Evolutionary conservation across 345 rosid genomes (phyloP), one percentile per base, ranked within the genome.

Genomic region (Boechera stricta): DNA sequence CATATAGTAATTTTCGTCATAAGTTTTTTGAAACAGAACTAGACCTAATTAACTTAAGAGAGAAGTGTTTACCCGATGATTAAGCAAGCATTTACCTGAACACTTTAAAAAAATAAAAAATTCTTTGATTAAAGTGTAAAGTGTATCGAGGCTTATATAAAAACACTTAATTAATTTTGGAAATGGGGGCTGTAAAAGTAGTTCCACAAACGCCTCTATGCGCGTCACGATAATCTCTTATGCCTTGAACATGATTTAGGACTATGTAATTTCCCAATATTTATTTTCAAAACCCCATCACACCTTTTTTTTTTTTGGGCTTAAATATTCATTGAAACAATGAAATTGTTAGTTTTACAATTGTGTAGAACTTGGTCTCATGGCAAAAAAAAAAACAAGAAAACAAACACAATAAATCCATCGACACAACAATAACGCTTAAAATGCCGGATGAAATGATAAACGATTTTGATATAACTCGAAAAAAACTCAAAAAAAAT

Each of bases 201-300:
- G 51, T 45, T 81, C 62, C 42, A 73, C 81, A 77, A 55, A 31
- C 24, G 49, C 58, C 77, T 78, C 26, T 78, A 71, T 77, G 81
- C 81, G 80, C 74, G 68, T 18, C 82, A 75, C 82, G 83, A 79
- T 71, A 76, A 75, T 42, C 79, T 26, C 80, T 72, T 71, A 82
- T 86, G 77, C 86, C 81, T 78, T 84, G 86, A 80, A 84, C 84
- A 57, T 75, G 79, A 67, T 62, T 64, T 33, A 45, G 36, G 72
- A 72, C 66, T 28, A 51, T 32, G 55, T 42, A 59, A 69, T 41
- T 35, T 21, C 33, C 12, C 33, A 21, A 67, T 31, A 33, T 36
- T 9, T 42, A 56, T 29, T 57, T 6, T 31, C 29, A 28, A 28
- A 28, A 28, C 29, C 29, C 29, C 29, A 28, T 28, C 29, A 21